Conservation (phyloP, 345 rosid genomes). For the Noccaea bulbosa region DNA sequence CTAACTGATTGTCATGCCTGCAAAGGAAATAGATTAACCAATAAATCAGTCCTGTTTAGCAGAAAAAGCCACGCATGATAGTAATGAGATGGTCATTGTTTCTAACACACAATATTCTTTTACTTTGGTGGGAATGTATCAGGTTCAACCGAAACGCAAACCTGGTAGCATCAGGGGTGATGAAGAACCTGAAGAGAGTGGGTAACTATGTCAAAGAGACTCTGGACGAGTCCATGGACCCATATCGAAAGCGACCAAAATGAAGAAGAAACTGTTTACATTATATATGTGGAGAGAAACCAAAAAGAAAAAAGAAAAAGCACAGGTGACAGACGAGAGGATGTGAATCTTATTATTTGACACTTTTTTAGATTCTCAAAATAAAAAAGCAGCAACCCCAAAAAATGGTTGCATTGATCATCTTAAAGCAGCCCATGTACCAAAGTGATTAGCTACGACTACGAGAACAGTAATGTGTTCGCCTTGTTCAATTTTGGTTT, state of each 20-base stretch:
- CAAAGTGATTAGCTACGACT: conserved; percentile 23
- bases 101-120: background rate
- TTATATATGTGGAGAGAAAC: conserved; percentile 12
- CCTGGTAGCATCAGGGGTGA: conserved; percentile 68
- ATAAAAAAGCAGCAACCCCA: background rate
- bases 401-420: conserved; percentile 21
- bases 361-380: conserved; percentile 25
- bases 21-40: background rate
- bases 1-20: conserved; percentile 1
- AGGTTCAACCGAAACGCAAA: conserved; percentile 68
- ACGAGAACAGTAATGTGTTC: background rate
- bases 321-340: conserved; percentile 30
- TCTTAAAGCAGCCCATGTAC: background rate
- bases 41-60: background rate
- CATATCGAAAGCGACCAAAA: conserved; percentile 60
- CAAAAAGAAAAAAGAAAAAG: background rate
- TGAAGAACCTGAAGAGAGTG: conserved; percentile 60
- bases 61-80: background rate
- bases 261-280: conserved; percentile 39
- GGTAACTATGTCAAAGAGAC: conserved; percentile 62
- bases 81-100: conserved; percentile 19
- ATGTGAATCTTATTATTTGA: conserved; percentile 23
- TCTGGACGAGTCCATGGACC: conserved; percentile 54
- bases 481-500: conserved; percentile 22
- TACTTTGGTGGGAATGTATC: conserved; percentile 17